Evolutionary conservation across 495 filamentous ascomycete genomes (phyloP).

Genomic region (Xylaria nigripes): DNA sequence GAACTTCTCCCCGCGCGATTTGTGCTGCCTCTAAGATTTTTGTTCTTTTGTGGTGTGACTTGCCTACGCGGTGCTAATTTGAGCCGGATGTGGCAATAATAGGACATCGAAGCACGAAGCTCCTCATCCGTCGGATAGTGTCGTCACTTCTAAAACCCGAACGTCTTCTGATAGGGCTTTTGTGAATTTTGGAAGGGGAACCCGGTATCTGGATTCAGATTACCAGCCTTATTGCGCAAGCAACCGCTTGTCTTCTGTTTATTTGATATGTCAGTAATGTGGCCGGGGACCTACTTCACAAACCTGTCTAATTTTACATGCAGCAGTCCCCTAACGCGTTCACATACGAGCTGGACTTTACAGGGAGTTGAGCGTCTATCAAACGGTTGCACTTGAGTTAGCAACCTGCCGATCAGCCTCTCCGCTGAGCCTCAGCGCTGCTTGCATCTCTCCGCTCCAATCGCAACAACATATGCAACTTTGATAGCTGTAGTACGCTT

Average conservation of each 20-base stretch:
- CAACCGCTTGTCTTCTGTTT: slow-evolving; percentile 1
- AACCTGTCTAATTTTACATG: neutral
- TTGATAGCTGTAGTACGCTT: neutral
- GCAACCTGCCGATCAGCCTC: slow-evolving; percentile 1
- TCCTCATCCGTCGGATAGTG: neutral
- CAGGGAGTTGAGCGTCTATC: neutral
- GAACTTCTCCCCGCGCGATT: neutral
- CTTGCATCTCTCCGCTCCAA: neutral
- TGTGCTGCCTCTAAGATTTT: neutral
- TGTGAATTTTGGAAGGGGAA: neutral
- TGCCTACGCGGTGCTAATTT: neutral
- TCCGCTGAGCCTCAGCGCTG: slow-evolving; percentile 1
- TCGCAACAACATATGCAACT: neutral
- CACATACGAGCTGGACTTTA: neutral
- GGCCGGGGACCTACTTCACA: slow-evolving; percentile 2
- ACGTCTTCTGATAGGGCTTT: neutral
- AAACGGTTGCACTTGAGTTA: neutral
- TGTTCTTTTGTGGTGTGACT: neutral
- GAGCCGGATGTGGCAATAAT: neutral
- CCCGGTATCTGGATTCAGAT: slow-evolving; percentile 1
- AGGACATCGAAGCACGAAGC: neutral
- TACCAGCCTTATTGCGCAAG: slow-evolving; percentile 7
- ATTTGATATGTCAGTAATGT: neutral
- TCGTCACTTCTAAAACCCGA: neutral
- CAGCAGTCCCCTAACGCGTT: neutral